Evolutionary conservation across 1,284 basidiomycete genomes (phyloP).

Genomic region (Fistulinella staudtii): DNA sequence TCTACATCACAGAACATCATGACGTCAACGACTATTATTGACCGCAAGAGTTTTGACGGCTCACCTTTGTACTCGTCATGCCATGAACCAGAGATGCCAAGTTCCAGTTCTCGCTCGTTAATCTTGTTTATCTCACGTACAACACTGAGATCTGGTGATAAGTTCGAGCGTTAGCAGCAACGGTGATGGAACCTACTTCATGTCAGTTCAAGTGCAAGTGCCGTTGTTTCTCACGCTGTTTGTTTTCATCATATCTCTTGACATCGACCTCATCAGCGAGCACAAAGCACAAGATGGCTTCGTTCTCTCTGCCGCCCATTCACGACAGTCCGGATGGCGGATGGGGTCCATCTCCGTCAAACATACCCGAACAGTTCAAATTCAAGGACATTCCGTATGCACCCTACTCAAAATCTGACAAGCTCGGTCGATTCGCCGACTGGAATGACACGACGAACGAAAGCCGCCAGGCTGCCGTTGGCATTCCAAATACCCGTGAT

Average conservation of each 20-base stretch:
- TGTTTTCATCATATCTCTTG: conserved; percentile 11
- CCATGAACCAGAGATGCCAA: conserved; percentile 82
- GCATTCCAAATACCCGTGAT: conserved; percentile 46
- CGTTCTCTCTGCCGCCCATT: conserved; percentile 73
- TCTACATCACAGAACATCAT: conserved; percentile 46
- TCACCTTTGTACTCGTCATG: conserved; percentile 92
- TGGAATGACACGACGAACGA: conserved; percentile 83
- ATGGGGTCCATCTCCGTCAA: conserved; percentile 77
- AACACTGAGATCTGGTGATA: conserved; percentile 51
- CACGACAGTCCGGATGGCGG: conserved; percentile 80
- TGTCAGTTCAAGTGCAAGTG: conserved; percentile 34
- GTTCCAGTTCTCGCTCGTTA: conserved; percentile 88
- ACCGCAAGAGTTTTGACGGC: conserved; percentile 21
- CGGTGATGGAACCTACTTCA: conserved; percentile 58
- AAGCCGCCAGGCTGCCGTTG: conserved; percentile 54
- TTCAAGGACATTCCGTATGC: conserved; percentile 94
- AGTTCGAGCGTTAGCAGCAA: conserved; percentile 9
- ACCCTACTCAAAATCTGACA: conserved; percentile 97
- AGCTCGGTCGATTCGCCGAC: conserved; percentile 95
- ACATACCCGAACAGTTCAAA: conserved; percentile 74
- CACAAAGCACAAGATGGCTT: conserved; percentile 59
- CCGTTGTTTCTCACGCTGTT: conserved; percentile 44
- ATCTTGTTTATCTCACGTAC: conserved; percentile 92
- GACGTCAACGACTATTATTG: conserved; percentile 3
- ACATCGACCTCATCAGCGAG: conserved; percentile 10